Base-by-base conservation (phyloP, 805 yeast genomes). In the Ogataea kodamae region DNA sequence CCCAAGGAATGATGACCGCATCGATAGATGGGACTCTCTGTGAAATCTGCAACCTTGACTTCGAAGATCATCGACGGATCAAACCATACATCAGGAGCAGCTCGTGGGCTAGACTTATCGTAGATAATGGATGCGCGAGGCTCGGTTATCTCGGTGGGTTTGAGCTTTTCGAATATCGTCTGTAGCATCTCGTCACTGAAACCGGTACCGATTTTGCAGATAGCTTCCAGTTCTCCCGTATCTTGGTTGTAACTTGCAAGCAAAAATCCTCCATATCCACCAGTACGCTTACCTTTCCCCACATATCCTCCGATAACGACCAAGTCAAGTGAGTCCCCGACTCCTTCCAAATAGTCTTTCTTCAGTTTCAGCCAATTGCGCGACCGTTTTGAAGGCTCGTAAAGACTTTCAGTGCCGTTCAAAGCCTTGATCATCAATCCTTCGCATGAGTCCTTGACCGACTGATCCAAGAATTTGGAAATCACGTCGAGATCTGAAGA, bases 121-220 rank as follows among this genome's bases (percentile, higher is more conserved):
- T 74, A 86, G 2, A 79, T 68, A 43, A 74, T 76, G 35, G 78
- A 82, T 0, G 82, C 67, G 46, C 78, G 81, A 2, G 95, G 82
- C n/a, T 56, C 63, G 0, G 62, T 52, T 9, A 76, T 71, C 33
- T 78, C 92, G 0, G 87, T 76, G 3, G 85, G 80, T 25, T 79
- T 75, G 38, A 92, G 67, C 30, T 67, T 67, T 16, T 70, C 72
- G 49, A 79, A 68, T 19, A 92, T 57, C 17, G 61, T 61, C 21
- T 75, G 76, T 37, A 92, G 67, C 51, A 78, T 72, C 45, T 81
- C 97, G 46, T 92, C 98, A 24, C 88, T 76, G 54, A 92, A 92
- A 0, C 98, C 98, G 1, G 98, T 92, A 29, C 98, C 98, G 35
- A 94, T 89, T 57, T 92, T 92, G 64, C 98, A 92, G 25, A 95